A percentile compares a stretch with the other conserved stretches of the same genome.
Evolutionary conservation across 768 basidiomycete species (phyloP).

Genomic region (Collybiopsis luxurians): DNA sequence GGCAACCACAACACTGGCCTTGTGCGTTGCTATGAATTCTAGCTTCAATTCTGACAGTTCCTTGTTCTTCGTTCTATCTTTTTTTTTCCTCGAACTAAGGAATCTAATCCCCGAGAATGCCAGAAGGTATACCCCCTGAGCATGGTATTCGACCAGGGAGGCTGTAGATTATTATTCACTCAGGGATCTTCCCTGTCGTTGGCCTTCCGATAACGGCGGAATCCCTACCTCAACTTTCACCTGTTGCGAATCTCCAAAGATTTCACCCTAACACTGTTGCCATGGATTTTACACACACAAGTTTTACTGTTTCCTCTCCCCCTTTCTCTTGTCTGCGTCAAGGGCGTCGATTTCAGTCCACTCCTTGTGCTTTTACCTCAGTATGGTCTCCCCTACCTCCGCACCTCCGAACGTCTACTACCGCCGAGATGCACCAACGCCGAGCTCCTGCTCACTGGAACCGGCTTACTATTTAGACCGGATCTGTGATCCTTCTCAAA

Average conservation of each 20-base stretch:
- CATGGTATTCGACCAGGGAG: no score
- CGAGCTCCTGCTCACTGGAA: no score
- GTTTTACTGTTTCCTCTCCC: neutral
- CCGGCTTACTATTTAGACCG: neutral
- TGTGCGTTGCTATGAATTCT: no score
- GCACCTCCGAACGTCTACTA: no score
- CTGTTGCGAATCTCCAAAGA: neutral
- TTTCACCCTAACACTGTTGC: no score
- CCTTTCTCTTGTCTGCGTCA: neutral
- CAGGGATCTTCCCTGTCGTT: neutral
- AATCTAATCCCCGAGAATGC: neutral
- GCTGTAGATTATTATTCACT: neutral
- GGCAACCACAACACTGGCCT: no score
- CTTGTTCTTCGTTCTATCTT: no score
- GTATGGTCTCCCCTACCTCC: neutral
- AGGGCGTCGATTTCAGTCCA: neutral
- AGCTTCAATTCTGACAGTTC: no score
- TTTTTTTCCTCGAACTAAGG: no score
- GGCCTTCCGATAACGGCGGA: constrained; percentile 2
- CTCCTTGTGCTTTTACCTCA: neutral
- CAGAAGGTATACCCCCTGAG: no score
- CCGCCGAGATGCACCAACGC: no score
- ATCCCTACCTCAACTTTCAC: neutral
- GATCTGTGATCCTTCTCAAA: neutral
- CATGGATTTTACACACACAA: no score